Evolutionary conservation across 176 grass and related monocot species (phyloP).

Genomic region (Thalia dealbata): DNA sequence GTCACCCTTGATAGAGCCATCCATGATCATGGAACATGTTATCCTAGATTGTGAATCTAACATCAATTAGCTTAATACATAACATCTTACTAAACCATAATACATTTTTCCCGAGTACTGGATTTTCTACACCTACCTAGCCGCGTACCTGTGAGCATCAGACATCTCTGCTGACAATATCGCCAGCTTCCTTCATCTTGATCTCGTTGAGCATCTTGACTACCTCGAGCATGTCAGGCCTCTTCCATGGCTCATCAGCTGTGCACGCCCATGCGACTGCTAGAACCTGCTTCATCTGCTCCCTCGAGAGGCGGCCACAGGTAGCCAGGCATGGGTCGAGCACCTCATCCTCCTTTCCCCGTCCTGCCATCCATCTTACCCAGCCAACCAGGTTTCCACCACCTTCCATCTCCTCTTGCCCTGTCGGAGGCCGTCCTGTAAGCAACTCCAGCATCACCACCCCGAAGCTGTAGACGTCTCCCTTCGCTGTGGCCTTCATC

Average conservation of each 20-base stretch:
- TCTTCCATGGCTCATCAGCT: conserved; percentile 63
- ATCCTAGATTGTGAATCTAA: not conserved
- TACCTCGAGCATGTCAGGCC: conserved; percentile 86
- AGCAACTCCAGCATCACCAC: conserved; percentile 89
- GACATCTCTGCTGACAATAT: not conserved
- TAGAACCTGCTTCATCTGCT: conserved; percentile 67
- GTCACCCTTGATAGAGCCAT: too few relatives aligned
- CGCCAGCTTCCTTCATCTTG: conserved; percentile 36
- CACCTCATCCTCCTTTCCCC: conserved; percentile 41
- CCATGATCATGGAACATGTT: too few relatives aligned
- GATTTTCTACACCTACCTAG: not conserved
- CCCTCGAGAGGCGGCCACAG: conserved; percentile 30
- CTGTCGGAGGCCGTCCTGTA: conserved; percentile 72
- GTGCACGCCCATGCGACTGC: conserved; percentile 51
- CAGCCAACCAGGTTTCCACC: conserved; percentile 88
- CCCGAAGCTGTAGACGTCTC: conserved; percentile 89
- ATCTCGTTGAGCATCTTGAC: conserved; percentile 60
- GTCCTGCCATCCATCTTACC: conserved; percentile 68
- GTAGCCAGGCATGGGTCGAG: conserved; percentile 61
- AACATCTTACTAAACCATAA: conserved; percentile 2
- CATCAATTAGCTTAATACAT: not conserved
- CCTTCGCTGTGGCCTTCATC: conserved; percentile 79
- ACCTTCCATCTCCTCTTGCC: conserved; percentile 75
- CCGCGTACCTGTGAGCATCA: not conserved
- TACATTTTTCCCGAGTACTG: not conserved